These are phyloP conservation scores for Leishmania martiniquensis DNA, from an alignment of 208 protist genomes.

Conservation along the genomic window DNA sequence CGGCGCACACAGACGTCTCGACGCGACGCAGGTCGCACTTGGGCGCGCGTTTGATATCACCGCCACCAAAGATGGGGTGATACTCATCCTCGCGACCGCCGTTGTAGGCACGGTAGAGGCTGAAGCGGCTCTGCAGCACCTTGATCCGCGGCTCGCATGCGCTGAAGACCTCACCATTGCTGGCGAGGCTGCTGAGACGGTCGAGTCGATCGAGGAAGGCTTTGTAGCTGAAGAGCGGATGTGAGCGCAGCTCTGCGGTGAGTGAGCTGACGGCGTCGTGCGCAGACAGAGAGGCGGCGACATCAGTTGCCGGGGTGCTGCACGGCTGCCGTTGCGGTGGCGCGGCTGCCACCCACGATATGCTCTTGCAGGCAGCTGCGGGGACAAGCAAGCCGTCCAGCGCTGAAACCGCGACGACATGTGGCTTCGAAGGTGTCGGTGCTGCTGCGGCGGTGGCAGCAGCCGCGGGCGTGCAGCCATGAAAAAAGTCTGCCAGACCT, in stretches of 20 bases:
- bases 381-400: conserved; percentile 28
- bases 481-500: conserved; percentile 15
- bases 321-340: neutral
- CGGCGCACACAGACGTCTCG: conserved; percentile 58
- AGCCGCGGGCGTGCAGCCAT: conserved; percentile 1
- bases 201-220: conserved; percentile 44
- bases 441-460: neutral
- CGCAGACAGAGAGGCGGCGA: neutral
- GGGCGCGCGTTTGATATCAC: conserved; percentile 44
- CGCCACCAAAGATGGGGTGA: conserved; percentile 48
- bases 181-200: conserved; percentile 41
- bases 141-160: conserved; percentile 77
- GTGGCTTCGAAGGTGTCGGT: too few relatives aligned
- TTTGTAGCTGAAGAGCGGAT: conserved; percentile 50
- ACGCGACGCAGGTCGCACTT: conserved; percentile 65
- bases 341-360: neutral
- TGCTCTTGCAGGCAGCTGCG: neutral
- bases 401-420: conserved; percentile 6
- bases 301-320: neutral
- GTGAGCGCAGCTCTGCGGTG: neutral
- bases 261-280: neutral
- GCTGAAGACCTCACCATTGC: conserved; percentile 59
- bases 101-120: conserved; percentile 79
- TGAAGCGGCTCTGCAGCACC: conserved; percentile 72
- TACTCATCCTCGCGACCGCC: conserved; percentile 62